These are phyloP conservation scores for Colletotrichum cordylinicola DNA, from an alignment of 2,329 filamentous ascomycete species.

Conservation along the genomic window DNA sequence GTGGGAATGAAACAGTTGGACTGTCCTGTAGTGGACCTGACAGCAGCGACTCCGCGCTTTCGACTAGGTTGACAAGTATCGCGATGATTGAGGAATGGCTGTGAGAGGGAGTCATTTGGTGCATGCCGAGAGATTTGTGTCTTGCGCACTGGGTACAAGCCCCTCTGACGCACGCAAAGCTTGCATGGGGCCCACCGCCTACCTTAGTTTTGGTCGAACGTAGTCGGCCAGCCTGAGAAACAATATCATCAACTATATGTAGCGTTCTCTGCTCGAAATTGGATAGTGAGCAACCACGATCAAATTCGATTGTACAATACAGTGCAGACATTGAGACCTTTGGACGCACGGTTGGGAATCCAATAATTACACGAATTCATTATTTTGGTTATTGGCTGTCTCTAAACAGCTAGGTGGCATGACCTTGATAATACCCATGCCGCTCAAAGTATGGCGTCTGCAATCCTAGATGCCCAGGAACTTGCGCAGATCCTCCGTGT, in stretches of 20 bases:
- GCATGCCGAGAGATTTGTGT: neutral
- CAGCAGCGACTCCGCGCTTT: neutral
- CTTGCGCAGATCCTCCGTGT: constrained; percentile 71
- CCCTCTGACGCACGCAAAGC: neutral
- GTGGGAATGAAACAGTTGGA: neutral
- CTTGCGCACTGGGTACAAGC: constrained; percentile 4
- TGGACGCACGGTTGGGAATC: neutral
- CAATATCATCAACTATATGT: neutral
- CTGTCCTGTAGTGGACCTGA: neutral
- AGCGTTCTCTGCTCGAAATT: neutral
- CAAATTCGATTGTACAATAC: neutral
- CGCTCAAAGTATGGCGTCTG: neutral
- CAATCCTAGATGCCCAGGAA: constrained; percentile 48
- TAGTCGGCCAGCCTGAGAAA: neutral
- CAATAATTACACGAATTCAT: neutral
- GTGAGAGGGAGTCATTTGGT: neutral
- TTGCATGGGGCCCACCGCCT: neutral
- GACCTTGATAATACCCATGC: no score
- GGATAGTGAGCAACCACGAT: neutral
- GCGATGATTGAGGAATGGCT: neutral
- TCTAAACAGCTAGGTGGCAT: neutral
- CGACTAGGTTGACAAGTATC: neutral
- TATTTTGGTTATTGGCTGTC: neutral
- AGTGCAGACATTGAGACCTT: neutral
- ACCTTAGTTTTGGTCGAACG: neutral